Percentiles rank a stretch among this genome's conserved stretches.
Evolutionary conservation across 73 alveolate genomes (phyloP).

Genomic region (Paramecium bursaria): DNA sequence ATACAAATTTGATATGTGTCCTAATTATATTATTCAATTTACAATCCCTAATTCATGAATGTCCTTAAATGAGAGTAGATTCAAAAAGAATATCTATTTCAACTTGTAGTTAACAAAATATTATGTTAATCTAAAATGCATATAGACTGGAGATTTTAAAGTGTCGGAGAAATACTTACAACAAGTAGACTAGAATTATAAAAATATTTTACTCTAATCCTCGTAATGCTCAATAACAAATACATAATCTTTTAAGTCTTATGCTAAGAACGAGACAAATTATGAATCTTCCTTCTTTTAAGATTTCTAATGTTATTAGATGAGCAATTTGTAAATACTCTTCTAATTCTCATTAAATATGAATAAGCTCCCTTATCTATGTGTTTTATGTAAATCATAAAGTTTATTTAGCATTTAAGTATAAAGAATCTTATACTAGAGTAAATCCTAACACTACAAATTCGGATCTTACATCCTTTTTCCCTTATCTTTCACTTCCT

Average conservation of each 20-base stretch:
- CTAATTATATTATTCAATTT: constrained; percentile 20
- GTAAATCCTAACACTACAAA: constrained; percentile 40
- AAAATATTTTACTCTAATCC: constrained; percentile 33
- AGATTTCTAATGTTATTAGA: constrained; percentile 17
- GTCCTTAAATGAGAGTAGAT: constrained; percentile 43
- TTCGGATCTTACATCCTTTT: constrained; percentile 60
- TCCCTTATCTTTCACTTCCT: constrained; percentile 55
- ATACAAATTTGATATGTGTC: constrained; percentile 31
- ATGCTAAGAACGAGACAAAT: constrained; percentile 42
- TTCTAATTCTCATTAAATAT: neutral
- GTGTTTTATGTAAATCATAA: neutral
- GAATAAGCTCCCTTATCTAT: neutral
- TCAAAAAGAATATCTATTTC: constrained; percentile 12
- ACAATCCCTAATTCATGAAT: constrained; percentile 49
- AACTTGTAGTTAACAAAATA: constrained; percentile 48
- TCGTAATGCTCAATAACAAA: constrained; percentile 7
- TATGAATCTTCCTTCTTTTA: constrained; percentile 47
- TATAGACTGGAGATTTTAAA: constrained; percentile 31
- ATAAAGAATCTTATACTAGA: constrained; percentile 26
- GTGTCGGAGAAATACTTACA: neutral
- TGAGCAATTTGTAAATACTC: constrained; percentile 6
- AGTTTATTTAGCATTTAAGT: constrained; percentile 12
- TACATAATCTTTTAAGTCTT: constrained; percentile 46
- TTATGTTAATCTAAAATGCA: constrained; percentile 17
- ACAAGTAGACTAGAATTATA: neutral